Evolutionary conservation across 164 flowering plant genomes (phyloP).

Genomic region (Liriodendron chinense): DNA sequence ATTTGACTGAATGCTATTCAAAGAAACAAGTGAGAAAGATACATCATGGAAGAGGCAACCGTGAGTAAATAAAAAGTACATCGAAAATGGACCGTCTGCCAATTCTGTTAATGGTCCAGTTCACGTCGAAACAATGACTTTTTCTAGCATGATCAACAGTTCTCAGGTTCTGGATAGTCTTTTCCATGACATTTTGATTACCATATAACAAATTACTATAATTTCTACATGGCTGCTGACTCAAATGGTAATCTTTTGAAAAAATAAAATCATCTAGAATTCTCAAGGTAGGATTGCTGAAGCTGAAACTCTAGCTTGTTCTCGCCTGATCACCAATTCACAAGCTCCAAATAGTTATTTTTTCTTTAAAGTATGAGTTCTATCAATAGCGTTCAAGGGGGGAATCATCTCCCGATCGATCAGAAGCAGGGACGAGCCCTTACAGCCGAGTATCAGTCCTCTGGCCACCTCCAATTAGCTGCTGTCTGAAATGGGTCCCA

Average conservation of each 20-base stretch:
- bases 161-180: too few species aligned
- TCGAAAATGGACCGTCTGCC: too few species aligned
- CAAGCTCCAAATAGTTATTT: constrained; percentile 2
- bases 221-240: neutral
- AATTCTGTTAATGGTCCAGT: too few species aligned
- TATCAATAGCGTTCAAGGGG: neutral
- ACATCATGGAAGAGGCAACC: too few species aligned
- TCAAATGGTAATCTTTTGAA: neutral
- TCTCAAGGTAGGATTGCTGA: neutral
- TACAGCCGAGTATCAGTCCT: neutral
- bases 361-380: constrained; percentile 2
- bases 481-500: constrained; percentile 3
- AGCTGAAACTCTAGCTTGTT: neutral
- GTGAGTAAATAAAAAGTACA: too few species aligned
- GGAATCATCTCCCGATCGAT: neutral
- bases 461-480: neutral
- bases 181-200: too few species aligned
- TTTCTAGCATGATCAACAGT: neutral
- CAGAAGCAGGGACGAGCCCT: neutral
- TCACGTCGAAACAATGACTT: neutral
- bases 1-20: too few species aligned
- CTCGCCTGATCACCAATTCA: neutral
- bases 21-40: too few species aligned
- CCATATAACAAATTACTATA: too few species aligned
- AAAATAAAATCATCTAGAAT: neutral